These are phyloP conservation scores for Tardiomyces depauwii DNA, from an alignment of 1,139 yeast genomes.

Conservation along the genomic window DNA sequence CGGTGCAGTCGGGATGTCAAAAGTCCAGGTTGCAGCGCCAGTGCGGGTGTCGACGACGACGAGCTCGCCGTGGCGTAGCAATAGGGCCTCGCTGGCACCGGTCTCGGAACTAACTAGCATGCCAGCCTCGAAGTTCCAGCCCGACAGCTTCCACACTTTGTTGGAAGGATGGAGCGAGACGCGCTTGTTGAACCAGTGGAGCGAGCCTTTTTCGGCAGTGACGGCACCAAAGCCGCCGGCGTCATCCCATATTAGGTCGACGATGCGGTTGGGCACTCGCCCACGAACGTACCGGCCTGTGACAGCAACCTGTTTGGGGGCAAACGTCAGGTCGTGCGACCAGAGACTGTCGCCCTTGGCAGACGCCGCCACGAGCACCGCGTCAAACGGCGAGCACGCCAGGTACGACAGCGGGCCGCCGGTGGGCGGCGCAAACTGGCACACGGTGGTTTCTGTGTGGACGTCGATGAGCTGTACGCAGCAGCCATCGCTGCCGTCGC, in stretches of 20 bases:
- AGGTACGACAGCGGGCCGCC: constrained; percentile 37
- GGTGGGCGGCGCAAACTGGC: constrained; percentile 48
- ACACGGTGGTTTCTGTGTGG: constrained; percentile 32
- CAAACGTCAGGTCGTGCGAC: constrained; percentile 52
- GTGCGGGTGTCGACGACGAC: constrained; percentile 34
- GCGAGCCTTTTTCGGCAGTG: constrained; percentile 45
- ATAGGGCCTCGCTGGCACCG: constrained; percentile 3
- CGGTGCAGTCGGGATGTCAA: constrained; percentile 30
- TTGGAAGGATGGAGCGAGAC: constrained; percentile 4
- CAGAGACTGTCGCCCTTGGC: constrained; percentile 51
- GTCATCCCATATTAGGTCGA: constrained; percentile 43
- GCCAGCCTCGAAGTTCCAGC: constrained; percentile 3
- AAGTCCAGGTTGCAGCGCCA: constrained; percentile 36
- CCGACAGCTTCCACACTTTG: constrained; percentile 17
- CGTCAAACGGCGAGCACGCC: constrained; percentile 53
- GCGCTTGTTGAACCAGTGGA: constrained; percentile 44
- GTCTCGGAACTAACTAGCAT: neutral
- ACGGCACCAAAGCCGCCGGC: constrained; percentile 42
- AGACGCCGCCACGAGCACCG: constrained; percentile 46
- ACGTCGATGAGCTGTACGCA: constrained; percentile 35
- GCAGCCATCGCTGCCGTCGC: constrained; percentile 7
- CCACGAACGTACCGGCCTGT: constrained; percentile 55
- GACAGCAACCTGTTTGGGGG: constrained; percentile 41
- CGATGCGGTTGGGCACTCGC: constrained; percentile 46
- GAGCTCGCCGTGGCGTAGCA: constrained; percentile 27